Evolutionary conservation across 768 basidiomycete species (phyloP), one percentile per base, ranked within the genome.

Genomic region (Scleroderma citrinum): DNA sequence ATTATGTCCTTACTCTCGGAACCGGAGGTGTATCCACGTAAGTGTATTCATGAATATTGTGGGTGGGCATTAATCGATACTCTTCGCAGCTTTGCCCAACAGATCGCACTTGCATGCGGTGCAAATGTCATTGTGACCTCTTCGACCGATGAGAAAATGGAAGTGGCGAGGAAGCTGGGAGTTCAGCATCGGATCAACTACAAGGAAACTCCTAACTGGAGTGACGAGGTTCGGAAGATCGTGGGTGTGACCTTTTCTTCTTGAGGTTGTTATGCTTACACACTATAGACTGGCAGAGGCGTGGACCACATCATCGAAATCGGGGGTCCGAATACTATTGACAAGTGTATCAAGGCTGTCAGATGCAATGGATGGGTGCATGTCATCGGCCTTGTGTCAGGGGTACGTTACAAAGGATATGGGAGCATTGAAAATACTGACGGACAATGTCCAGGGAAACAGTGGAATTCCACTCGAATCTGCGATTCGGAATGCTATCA

Each of bases 101-200:
- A 85, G 62, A 64, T 87, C 39, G 82, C 83, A 2, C 72, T 81
- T 37, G 77, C 80, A 2, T 71, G 78, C 7, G 83, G 83, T 31
- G 83, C 82, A 2, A 75, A 65, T 1, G 82, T 84, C 49, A 83
- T 87, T 54, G 72, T 74, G 23, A 86, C n/a, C n/a, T n/a, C 83
- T 0, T 85, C 82, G 1, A 81, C 80, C 0, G 81, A 85, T 55
- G 71, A 74, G 41, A 87, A 87, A 56, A 69, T 84, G 14, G 69
- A 75, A 51, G 53, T 75, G 24, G 81, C 73, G 8, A 64, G 69
- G 39, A 71, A 71, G 38, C 72, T 82, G 17, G 81, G 83, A 19
- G 75, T 71, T 12, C 70, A 73, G 13, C 68, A 81, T 47, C 55
- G 76, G 17, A 81, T 86, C 67, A n/a, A 83, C 67, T 86, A 85